Evolutionary conservation across 1,139 yeast species (phyloP), one percentile per base, ranked within the genome.

Genomic region (Scheffersomyces titani): DNA sequence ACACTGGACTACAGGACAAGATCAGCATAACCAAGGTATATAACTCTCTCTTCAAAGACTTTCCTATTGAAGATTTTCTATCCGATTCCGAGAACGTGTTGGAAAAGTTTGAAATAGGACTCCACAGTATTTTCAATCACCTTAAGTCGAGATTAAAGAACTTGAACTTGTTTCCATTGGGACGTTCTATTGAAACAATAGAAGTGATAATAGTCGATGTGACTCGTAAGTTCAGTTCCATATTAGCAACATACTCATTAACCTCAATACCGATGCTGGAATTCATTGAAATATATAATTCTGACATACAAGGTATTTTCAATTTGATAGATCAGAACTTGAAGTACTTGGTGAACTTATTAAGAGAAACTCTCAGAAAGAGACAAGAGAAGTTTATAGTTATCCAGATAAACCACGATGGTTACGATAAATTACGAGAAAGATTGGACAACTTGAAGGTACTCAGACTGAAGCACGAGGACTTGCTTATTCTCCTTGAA

Each of bases 351-450:
- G 68, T 75, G 11, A 79, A 77, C 55, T 69, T 90, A 52, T 82
- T 92, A 0, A 80, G 98, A 61, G 98, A 92, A 62, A 72, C 90
- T 13, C 76, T 90, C 46, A 78, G 98, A 59, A 90, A 87, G 66
- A 76, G 96, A 51, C 84, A 86, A 18, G 96, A 90, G 57, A 87
- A 86, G 61, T 89, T 89, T 67, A 81, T 89, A 44, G 82, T 88
- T 30, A 83, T 91, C 19, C 82, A 87, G 60, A 78, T 91, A 18
- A 76, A 77, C 45, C 81, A 86, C 19, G 65, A 63, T 1, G 70
- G 75, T 2, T 84, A 87, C 36, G 66, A 67, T 0, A 70, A 69
- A 19, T 65, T 89, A 7, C 80, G 77, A 59, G 82, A 81, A 2
- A 73, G 86, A 47, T 60, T 90, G 1, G 75, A 71, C 1, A 75